A percentile compares a stretch with the other conserved stretches of the same genome.
phyloP scores from a whole-genome alignment of 306 rosid species.

The Gillenia trifoliata region DNA sequence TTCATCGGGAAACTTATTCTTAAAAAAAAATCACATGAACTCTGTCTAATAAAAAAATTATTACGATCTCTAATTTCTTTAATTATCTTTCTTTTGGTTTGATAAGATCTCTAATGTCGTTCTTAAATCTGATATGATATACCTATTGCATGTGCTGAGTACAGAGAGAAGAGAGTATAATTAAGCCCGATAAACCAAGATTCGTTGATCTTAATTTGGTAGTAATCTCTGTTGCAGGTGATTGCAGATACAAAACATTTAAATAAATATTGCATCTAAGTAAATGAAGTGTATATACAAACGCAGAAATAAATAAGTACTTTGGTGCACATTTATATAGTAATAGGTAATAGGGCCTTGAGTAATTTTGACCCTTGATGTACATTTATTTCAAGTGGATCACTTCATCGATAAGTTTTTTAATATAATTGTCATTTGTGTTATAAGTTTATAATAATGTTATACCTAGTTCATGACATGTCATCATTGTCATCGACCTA shows the following conservation, averaged over 20 bases:
- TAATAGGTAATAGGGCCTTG: no score
- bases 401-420: not conserved
- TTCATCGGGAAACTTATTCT: no score
- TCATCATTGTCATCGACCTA: not conserved
- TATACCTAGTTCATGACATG: not conserved
- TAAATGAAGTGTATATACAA: no score
- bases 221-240: not conserved
- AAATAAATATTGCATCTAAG: not conserved
- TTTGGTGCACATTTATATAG: no score
- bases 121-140: not conserved
- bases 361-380: not conserved
- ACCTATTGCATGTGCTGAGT: not conserved
- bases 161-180: not conserved
- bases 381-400: not conserved
- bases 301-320: no score
- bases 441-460: no score
- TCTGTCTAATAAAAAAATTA: not conserved
- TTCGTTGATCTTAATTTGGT: not conserved
- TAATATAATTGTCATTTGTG: no score
- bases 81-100: not conserved
- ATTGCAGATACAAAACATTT: not conserved
- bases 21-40: not conserved
- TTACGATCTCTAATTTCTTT: not conserved
- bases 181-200: not conserved
- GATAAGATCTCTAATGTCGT: not conserved